A percentile compares a stretch with the other conserved stretches of the same genome.
phyloP scores from a whole-genome alignment of 345 rosid genomes.

The Passiflora organensis region DNA sequence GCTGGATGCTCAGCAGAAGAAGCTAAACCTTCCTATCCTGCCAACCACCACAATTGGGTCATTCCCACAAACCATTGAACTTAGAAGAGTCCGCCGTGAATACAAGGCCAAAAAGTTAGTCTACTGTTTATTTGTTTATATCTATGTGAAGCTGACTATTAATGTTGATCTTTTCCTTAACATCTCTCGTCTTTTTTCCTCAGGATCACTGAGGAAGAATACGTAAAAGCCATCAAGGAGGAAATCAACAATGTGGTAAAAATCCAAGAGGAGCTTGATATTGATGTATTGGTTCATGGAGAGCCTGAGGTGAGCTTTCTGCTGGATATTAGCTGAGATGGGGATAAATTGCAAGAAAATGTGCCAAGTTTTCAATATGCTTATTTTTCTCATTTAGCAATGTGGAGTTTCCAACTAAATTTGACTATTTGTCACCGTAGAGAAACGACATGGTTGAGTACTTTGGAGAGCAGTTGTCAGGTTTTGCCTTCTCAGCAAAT shows the following conservation, averaged over 20 bases:
- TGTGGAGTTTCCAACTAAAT: background rate
- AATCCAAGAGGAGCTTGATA: slow-evolving; percentile 87
- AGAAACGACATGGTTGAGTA: slow-evolving; percentile 99
- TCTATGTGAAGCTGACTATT: background rate
- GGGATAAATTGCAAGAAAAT: background rate
- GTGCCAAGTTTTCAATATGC: background rate
- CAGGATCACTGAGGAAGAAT: slow-evolving; percentile 93
- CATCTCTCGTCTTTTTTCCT: background rate
- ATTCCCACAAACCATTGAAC: slow-evolving; percentile 89
- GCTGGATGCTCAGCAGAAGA: slow-evolving; percentile 91
- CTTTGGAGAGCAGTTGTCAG: slow-evolving; percentile 95
- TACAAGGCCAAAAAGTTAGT: slow-evolving; percentile 95
- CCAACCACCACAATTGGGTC: slow-evolving; percentile 98
- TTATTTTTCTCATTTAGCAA: background rate
- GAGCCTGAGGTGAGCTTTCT: slow-evolving; percentile 80
- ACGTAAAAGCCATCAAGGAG: slow-evolving; percentile 82
- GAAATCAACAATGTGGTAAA: slow-evolving; percentile 89
- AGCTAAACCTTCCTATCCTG: slow-evolving; percentile 90
- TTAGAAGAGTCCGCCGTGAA: slow-evolving; percentile 97
- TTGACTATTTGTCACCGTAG: slow-evolving; percentile 32
- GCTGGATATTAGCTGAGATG: background rate
- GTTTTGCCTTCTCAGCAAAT: slow-evolving; percentile 86
- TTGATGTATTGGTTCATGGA: slow-evolving; percentile 96
- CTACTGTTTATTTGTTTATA: background rate
- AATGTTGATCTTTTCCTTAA: slow-evolving; percentile 1